A percentile compares a stretch with the other conserved stretches of the same genome.
Conservation (phyloP, 768 basidiomycete species). For the Mycena metata region DNA sequence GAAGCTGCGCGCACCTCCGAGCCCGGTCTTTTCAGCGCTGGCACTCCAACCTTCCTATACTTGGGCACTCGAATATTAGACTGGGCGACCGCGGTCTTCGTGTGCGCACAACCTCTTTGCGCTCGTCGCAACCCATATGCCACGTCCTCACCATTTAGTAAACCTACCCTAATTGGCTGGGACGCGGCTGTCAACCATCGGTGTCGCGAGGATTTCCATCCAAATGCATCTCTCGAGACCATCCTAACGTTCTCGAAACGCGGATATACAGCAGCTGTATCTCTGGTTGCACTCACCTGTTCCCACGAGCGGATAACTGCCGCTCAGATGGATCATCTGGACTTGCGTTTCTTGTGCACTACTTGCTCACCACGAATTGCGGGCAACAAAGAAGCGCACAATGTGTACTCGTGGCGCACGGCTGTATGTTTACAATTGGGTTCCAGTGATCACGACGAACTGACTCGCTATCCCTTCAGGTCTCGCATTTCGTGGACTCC, state of each 20-base stretch:
- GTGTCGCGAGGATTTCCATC: no score
- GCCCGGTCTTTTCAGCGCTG: no score
- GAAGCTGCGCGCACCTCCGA: not conserved
- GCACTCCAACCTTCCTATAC: no score
- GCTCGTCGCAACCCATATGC: no score
- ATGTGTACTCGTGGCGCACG: conserved; percentile 21
- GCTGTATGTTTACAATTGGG: conserved; percentile 5
- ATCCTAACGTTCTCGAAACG: conserved; percentile 7
- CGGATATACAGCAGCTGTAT: conserved; percentile 19
- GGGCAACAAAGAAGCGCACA: not conserved
- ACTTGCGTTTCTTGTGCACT: conserved; percentile 22
- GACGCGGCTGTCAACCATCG: conserved; percentile 21
- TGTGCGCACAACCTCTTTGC: not conserved
- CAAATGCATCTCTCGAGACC: no score
- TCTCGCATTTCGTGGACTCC: conserved; percentile 17
- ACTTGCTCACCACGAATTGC: not conserved
- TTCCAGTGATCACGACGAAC: not conserved
- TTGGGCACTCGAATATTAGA: not conserved
- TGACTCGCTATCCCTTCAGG: conserved; percentile 3
- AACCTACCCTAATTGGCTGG: conserved; percentile 13
- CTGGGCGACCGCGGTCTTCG: conserved; percentile 14
- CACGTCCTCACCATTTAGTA: no score
- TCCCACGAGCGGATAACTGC: conserved; percentile 15
- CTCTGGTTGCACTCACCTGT: conserved; percentile 9
- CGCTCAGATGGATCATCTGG: conserved; percentile 27